Base-by-base conservation (phyloP, 73 alveolate species). In the Paramecium sonneborni region DNA sequence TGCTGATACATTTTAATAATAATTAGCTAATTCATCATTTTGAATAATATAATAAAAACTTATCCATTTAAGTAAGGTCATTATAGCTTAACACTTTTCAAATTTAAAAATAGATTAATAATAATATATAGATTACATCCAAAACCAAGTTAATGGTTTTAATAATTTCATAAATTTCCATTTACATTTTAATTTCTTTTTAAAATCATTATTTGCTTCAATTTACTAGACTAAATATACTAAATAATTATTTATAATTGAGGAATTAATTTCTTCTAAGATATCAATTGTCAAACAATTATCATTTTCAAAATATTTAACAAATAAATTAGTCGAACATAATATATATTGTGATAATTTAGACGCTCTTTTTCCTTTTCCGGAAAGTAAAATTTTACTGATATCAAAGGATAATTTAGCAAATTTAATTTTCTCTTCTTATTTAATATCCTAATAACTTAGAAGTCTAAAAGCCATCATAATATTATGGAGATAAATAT, bases 71-170 rank as follows among this genome's bases (percentile, higher is more conserved):
- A 62, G 9, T 2, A 62, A 9, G 15, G 84, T 32, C 39, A 62
- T 62, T 5, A 32, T 62, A 5, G 18, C 39, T 12, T 62, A 32
- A 12, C 84, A 62, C 24, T 32, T 62, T 62, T 32, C 84, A 62
- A 62, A 62, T 30, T 62, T 62, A 62, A 62, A 62, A 26, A 62
- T 62, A 5, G 84, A 62, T 62, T 62, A 24, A 62, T 62, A 62
- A 62, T 62, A 62, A 32, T 62, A 62, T 0, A 62, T 62, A 62
- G 84, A 30, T 62, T 62, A 14, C 48, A 62, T 30, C 84, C 84
- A 62, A 62, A 62, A 62, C 84, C 84, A 62, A 62, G 44, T 62
- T 62, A 62, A 62, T 3, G 84, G 84, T 26, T 62, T 62, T 30
- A 62, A 30, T 62, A 62, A 62, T 32, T 62, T 62, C 39, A 30